These are phyloP conservation scores for Leptographium lundbergii DNA, from an alignment of 2,329 filamentous ascomycete species.

Conservation along the genomic window DNA sequence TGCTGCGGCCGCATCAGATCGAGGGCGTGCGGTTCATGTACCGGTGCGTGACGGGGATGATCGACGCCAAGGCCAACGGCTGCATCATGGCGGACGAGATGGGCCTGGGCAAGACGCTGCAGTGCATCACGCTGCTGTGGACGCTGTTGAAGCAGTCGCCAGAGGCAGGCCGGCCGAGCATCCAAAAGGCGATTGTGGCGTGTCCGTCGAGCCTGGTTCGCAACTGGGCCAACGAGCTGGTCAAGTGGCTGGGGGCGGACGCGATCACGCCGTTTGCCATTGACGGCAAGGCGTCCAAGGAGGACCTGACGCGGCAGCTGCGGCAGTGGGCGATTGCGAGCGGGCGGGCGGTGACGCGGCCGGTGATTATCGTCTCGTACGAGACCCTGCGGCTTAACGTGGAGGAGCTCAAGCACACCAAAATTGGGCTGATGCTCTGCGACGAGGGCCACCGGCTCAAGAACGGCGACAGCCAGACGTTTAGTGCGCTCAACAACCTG, in stretches of 20 bases:
- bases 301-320: constrained; percentile 79
- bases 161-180: constrained; percentile 83
- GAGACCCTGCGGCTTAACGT: constrained; percentile 88
- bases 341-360: constrained; percentile 78
- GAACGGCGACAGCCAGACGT: constrained; percentile 93
- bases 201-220: constrained; percentile 93
- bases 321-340: constrained; percentile 90
- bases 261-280: constrained; percentile 90
- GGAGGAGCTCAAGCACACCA: constrained; percentile 76
- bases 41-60: constrained; percentile 84
- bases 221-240: constrained; percentile 95
- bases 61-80: constrained; percentile 84
- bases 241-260: constrained; percentile 91
- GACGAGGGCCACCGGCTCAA: constrained; percentile 96
- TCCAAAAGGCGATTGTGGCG: constrained; percentile 93
- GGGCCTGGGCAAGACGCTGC: constrained; percentile 92
- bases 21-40: constrained; percentile 98
- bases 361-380: constrained; percentile 95
- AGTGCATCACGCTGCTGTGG: constrained; percentile 96
- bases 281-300: constrained; percentile 90
- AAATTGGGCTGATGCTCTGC: constrained; percentile 85
- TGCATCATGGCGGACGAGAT: constrained; percentile 99
- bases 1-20: constrained; percentile 89
- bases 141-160: constrained; percentile 91
- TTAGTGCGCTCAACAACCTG: constrained; percentile 76